phyloP scores from a whole-genome alignment of 345 rosid genomes.

The Erysimum cheiranthoides region DNA sequence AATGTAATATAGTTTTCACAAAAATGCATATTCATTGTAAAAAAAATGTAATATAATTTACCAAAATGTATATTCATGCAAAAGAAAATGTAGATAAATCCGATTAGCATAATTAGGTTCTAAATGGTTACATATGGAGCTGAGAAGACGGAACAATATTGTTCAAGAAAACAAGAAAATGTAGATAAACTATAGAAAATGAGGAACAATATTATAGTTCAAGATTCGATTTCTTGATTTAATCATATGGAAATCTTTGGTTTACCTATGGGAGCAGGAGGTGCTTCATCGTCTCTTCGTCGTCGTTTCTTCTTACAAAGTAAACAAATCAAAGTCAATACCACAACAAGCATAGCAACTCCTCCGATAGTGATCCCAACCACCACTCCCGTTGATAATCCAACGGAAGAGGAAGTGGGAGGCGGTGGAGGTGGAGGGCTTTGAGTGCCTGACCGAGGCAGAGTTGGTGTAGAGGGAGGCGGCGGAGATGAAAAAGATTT shows the following conservation, averaged over 20 bases:
- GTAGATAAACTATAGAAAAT: not conserved
- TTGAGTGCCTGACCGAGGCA: slow-evolving; percentile 35
- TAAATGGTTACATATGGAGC: not conserved
- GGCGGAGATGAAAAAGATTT: slow-evolving; percentile 38
- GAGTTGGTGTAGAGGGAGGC: slow-evolving; percentile 49
- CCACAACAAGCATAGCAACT: slow-evolving; percentile 52
- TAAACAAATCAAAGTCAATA: slow-evolving; percentile 52
- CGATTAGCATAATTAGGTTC: not conserved
- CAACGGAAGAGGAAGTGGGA: slow-evolving; percentile 37
- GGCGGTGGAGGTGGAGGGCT: slow-evolving; percentile 47
- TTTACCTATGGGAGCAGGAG: slow-evolving; percentile 37
- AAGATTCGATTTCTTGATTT: not conserved
- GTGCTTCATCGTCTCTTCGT: slow-evolving; percentile 48
- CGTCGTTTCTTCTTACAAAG: slow-evolving; percentile 62
- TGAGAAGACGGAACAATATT: no score
- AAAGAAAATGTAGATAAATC: slow-evolving; percentile 23
- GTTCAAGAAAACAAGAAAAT: no score
- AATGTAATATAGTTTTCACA: not conserved
- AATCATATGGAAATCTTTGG: not conserved
- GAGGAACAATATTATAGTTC: slow-evolving; percentile 1
- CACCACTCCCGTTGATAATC: slow-evolving; percentile 55
- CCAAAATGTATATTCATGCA: not conserved
- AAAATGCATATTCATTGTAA: slow-evolving; percentile 5
- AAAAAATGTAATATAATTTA: no score
- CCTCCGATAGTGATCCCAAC: slow-evolving; percentile 71